These are phyloP conservation scores for Myrmaecium sp. DNA, from an alignment of 2,329 filamentous ascomycete species.

Conservation along the genomic window DNA sequence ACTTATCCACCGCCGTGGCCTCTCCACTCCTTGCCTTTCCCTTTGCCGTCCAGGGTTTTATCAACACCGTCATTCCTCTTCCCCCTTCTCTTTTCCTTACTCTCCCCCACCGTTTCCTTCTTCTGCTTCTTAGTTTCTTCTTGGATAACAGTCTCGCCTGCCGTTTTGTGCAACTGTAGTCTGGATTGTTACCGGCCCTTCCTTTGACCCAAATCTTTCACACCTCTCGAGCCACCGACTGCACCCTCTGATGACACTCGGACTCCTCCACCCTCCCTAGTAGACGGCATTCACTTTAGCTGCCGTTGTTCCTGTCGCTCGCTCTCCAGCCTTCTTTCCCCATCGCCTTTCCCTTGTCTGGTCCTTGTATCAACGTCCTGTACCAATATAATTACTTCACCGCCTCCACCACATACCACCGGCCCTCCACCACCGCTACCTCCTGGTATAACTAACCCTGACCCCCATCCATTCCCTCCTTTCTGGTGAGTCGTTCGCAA, in stretches of 20 bases:
- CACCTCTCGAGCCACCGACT: too few relatives aligned
- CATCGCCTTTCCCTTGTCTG: too few relatives aligned
- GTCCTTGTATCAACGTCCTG: too few relatives aligned
- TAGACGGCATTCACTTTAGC: conserved; percentile 23
- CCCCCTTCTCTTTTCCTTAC: conserved; percentile 13
- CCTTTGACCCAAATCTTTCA: conserved; percentile 11
- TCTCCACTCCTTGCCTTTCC: conserved; percentile 18
- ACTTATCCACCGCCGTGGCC: conserved; percentile 22
- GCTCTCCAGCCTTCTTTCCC: too few relatives aligned
- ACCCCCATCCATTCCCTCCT: too few relatives aligned
- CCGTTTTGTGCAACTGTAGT: conserved; percentile 12
- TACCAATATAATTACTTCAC: too few relatives aligned
- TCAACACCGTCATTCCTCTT: conserved; percentile 24
- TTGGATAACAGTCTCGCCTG: conserved; percentile 13
- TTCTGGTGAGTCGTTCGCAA: too few relatives aligned
- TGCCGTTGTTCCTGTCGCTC: conserved; percentile 24
- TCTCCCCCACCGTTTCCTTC: conserved; percentile 12
- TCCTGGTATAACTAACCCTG: too few relatives aligned
- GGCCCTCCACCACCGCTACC: too few relatives aligned
- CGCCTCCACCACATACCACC: too few relatives aligned
- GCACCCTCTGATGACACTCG: too few relatives aligned
- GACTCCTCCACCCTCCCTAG: too few relatives aligned
- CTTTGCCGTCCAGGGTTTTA: conserved; percentile 23
- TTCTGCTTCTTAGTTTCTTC: conserved; percentile 19
- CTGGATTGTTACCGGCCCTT: conserved; percentile 20